These are phyloP conservation scores for Rhododendron ovatum DNA, from an alignment of 148 eudicot species.

Conservation along the genomic window DNA sequence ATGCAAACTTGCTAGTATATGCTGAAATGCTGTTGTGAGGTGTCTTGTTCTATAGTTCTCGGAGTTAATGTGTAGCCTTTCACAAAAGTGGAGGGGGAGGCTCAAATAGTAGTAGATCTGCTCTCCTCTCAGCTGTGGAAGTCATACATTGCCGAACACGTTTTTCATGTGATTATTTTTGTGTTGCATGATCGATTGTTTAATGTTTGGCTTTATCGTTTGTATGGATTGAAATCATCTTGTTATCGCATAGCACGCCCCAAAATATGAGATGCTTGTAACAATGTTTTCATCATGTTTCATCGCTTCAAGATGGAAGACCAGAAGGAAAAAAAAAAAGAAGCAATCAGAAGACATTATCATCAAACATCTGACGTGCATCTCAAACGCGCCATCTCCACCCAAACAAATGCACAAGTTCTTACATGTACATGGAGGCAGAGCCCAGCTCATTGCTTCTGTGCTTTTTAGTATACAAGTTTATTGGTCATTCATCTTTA, in stretches of 20 bases:
- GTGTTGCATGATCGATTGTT: background rate
- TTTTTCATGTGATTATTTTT: background rate
- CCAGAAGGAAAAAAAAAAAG: background rate
- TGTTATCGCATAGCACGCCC: background rate
- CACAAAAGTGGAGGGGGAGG: background rate
- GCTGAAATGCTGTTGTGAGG: background rate
- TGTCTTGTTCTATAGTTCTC: background rate
- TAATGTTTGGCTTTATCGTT: background rate
- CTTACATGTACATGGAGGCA: background rate
- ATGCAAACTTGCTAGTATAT: background rate
- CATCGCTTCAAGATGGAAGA: background rate
- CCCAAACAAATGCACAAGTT: background rate
- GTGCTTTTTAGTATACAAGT: too few species aligned
- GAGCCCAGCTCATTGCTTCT: too few species aligned
- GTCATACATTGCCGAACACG: background rate
- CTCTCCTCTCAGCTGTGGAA: background rate
- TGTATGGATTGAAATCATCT: background rate
- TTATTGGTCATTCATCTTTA: too few species aligned
- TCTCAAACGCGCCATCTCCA: background rate
- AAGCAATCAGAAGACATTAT: conserved; percentile 2
- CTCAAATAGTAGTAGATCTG: background rate
- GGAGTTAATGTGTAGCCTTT: background rate
- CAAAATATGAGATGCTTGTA: background rate
- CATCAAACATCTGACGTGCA: conserved; percentile 10
- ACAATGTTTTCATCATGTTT: background rate